These are phyloP conservation scores for Paramecium biaurelia DNA, from an alignment of 73 alveolate species.

Conservation along the genomic window DNA sequence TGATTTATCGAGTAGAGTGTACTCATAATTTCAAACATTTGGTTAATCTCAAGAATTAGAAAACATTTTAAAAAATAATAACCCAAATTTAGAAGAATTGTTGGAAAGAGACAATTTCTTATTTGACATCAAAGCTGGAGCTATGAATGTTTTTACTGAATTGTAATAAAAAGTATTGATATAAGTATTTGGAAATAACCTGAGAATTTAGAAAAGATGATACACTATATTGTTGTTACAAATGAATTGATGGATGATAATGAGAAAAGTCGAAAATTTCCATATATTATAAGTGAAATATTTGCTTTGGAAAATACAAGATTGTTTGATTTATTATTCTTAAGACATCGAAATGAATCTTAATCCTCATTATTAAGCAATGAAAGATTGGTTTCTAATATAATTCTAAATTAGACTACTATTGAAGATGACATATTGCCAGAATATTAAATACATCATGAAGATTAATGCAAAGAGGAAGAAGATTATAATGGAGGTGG, in stretches of 20 bases:
- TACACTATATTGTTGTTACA: background rate
- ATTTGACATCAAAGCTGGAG: constrained; percentile 50
- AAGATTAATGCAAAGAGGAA: constrained; percentile 14
- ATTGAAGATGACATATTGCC: constrained; percentile 40
- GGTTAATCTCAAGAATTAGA: constrained; percentile 35
- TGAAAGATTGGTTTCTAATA: constrained; percentile 26
- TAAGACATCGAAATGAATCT: background rate
- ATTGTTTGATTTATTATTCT: background rate
- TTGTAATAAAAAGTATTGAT: background rate
- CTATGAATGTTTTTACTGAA: constrained; percentile 34
- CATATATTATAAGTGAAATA: constrained; percentile 6
- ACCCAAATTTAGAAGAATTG: constrained; percentile 28
- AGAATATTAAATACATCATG: background rate
- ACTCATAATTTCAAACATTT: constrained; percentile 17
- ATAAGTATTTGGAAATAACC: constrained; percentile 10
- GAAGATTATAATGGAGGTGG: background rate
- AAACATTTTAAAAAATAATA: background rate
- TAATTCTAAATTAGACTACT: background rate
- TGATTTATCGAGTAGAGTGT: background rate
- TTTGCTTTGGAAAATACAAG: background rate
- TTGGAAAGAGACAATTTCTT: constrained; percentile 47
- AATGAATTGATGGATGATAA: background rate
- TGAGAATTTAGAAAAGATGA: constrained; percentile 8
- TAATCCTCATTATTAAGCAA: background rate
- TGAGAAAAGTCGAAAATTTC: background rate